Base-by-base conservation (phyloP, 2,329 filamentous ascomycete species). In the Diaporthe velutina region DNA sequence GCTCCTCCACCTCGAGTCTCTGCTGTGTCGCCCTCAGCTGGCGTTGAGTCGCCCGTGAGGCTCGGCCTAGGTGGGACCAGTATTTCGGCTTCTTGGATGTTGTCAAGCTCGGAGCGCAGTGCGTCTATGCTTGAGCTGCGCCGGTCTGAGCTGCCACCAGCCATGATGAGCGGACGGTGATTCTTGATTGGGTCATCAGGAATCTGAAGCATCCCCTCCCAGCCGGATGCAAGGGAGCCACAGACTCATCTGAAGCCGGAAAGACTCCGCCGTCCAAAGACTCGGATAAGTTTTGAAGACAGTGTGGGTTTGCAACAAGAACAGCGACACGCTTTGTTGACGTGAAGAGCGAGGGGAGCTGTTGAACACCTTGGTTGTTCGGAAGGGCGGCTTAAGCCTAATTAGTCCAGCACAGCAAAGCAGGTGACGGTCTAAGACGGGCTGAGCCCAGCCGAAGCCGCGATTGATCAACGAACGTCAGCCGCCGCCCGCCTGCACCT, bases 71-170 rank as follows among this genome's bases (percentile, higher is more conserved):
- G 13, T 13, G 58, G 67, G 4, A 76, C 73, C 30, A 73, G 17
- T 12, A 50, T 55, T 35, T 76, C 75, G 13, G 66, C 78, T 70
- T 78, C 61, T 74, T 80, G 78, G 45, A 81, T 77, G 42, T 79
- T 77, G 22, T 80, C 80, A 13, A 80, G 77, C 66, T 78, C 78
- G 40, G 78, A 77, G 50, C 78, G 78, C 55, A 80, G 73, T 35
- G 76, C 67, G 68, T 78, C 78, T 35, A 76, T 61, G 61, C 74
- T 76, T 25, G 68, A 64, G 28, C 74, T 72, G 67, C 67, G 71
- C 57, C 67, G 72, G 60, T 76, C 67, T 28, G 68, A 77, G 70
- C 70, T 72, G 76, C 48, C 45, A 57, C 70, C 74, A 48, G 77
- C 77, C 80, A 81, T 81, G 66, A 54, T 71, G 75, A 48, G 58